phyloP scores from a whole-genome alignment of 106 monocot species.

The Amphibolis antarctica region DNA sequence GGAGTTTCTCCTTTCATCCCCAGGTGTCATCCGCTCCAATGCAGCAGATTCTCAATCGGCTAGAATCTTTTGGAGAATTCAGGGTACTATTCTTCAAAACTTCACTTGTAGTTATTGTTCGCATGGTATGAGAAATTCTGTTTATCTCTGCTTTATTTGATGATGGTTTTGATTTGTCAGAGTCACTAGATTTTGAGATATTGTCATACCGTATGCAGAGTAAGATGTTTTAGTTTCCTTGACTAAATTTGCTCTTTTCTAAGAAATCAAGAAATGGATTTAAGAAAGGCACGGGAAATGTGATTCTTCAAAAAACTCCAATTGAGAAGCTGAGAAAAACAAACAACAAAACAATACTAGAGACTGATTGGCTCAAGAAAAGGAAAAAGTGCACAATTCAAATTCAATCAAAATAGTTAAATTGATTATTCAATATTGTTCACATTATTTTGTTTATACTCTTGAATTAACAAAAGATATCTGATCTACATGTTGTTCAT shows the following conservation, averaged over 20 bases:
- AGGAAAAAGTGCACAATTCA: too few relatives aligned
- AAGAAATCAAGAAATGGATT: too few relatives aligned
- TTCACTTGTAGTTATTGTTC: neutral
- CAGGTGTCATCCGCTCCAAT: conserved; percentile 76
- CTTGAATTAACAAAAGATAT: neutral
- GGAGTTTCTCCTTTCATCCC: neutral
- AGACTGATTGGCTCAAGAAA: too few relatives aligned
- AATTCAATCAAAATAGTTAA: too few relatives aligned
- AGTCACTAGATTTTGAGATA: neutral
- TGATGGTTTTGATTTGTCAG: too few relatives aligned
- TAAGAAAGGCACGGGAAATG: too few relatives aligned
- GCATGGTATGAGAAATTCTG: neutral
- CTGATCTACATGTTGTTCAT: neutral
- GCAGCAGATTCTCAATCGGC: conserved; percentile 74
- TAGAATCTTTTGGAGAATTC: conserved; percentile 84
- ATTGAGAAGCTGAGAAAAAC: too few relatives aligned
- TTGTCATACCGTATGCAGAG: neutral
- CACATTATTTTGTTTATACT: too few relatives aligned
- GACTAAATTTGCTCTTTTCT: too few relatives aligned
- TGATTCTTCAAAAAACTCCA: too few relatives aligned
- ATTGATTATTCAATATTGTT: too few relatives aligned
- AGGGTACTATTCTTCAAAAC: conserved; percentile 38
- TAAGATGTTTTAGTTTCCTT: neutral
- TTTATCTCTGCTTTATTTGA: neutral
- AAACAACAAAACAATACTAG: too few relatives aligned